Base-by-base conservation (phyloP, 352 stramenopile species). In the Phytophthora boehmeriae region DNA sequence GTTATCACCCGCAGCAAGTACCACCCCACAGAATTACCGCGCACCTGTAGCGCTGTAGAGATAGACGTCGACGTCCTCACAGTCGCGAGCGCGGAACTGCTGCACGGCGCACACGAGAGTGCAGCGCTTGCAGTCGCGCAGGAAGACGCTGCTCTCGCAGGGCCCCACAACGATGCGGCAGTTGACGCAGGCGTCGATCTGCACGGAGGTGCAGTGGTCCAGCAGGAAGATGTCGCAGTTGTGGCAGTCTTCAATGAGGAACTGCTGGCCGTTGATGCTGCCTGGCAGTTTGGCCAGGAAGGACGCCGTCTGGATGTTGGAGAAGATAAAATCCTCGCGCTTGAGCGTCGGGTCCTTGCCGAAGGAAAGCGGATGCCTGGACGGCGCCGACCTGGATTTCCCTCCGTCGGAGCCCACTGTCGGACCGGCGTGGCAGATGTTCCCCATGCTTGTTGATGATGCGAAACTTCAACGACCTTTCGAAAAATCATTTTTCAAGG, bases 151-250 rank as follows among this genome's bases (percentile, higher is more conserved):
- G 39, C 75, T 72, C 45, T 88, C 69, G 32, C 85, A 93, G 1
- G 85, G 77, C 1, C 85, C 83, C 16, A 93, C 55, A 35, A 92
- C 59, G 51, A 92, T 88, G 32, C 76, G 80, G 69, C 83, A 93
- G 72, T 84, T 79, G 48, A 61, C 38, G 59, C 80, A 93, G 32
- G 73, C 71, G 59, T 93, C 83, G 56, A 93, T 86, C 66, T 90
- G 82, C 68, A 93, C 80, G 30, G 80, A 86, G 52, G 79, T 81
- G 71, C 78, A 90, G 62, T 90, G 67, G 58, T 93, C 85, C 30
- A 93, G 57, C 53, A 93, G 19, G 47, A 91, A 92, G 51, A 93
- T 85, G 35, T 91, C 80, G 57, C 83, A 92, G 61, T 87, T 80
- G 45, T 61, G 50, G 58, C 80, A 92, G 43, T 86, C 69, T 39